A percentile compares a stretch with the other conserved stretches of the same genome.
phyloP scores from a whole-genome alignment of 2,329 filamentous ascomycete species.

The Aureobasidium sp. region DNA sequence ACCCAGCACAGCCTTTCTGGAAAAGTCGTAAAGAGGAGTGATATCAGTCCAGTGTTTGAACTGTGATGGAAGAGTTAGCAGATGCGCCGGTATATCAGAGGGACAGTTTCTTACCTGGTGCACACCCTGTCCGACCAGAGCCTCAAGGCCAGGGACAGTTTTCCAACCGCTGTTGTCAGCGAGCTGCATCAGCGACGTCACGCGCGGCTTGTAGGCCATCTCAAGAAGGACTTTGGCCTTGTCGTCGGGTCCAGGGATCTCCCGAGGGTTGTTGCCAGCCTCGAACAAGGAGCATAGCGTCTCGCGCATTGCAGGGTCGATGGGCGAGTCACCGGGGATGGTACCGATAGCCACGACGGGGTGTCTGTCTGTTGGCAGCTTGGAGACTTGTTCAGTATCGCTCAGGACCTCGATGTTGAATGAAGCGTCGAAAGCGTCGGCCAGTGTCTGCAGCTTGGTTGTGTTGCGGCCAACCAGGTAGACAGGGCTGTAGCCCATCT shows the following conservation, averaged over 20 bases:
- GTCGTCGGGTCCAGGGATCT: constrained; percentile 25
- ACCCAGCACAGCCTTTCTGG: constrained; percentile 46
- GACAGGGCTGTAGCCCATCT: constrained; percentile 76
- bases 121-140: constrained; percentile 74
- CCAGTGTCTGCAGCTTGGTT: constrained; percentile 60
- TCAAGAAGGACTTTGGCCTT: constrained; percentile 63
- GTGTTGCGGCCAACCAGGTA: constrained; percentile 76
- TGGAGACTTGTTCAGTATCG: constrained; percentile 43
- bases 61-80: constrained; percentile 44
- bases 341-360: constrained; percentile 77
- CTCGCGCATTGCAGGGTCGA: constrained; percentile 64
- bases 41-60: constrained; percentile 76
- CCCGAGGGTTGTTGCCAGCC: constrained; percentile 39
- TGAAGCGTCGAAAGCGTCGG: constrained; percentile 62
- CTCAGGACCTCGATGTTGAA: constrained; percentile 65
- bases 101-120: constrained; percentile 59
- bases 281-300: constrained; percentile 53
- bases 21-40: constrained; percentile 62
- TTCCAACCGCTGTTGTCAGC: constrained; percentile 72
- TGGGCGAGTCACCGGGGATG: constrained; percentile 79
- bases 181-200: constrained; percentile 78
- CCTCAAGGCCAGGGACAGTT: constrained; percentile 80
- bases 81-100: constrained; percentile 22
- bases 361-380: constrained; percentile 41
- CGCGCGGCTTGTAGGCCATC: constrained; percentile 89